Evolutionary conservation across 78 protist species (phyloP).

Genomic region (Cavenderia fasciculata): DNA sequence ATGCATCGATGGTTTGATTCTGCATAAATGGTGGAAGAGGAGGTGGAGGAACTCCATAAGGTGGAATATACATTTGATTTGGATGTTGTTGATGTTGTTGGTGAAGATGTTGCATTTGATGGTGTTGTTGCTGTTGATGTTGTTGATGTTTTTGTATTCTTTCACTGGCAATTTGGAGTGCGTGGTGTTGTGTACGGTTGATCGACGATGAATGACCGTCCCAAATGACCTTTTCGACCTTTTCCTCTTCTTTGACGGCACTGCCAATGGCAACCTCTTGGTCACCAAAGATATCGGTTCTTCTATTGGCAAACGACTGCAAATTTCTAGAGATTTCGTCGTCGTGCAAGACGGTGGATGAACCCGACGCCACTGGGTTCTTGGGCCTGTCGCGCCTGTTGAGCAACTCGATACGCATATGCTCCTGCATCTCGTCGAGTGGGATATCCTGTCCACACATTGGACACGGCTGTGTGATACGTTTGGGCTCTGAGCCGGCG

Average conservation of each 20-base stretch:
- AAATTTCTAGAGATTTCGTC: constrained; percentile 69
- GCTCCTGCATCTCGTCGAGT: constrained; percentile 87
- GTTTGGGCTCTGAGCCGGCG: not conserved
- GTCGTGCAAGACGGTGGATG: constrained; percentile 4
- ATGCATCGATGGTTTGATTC: not conserved
- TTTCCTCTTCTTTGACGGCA: not conserved
- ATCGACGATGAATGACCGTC: constrained; percentile 79
- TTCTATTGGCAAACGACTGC: constrained; percentile 52
- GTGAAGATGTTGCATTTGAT: not conserved
- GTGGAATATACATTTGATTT: not conserved
- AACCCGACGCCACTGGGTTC: not conserved
- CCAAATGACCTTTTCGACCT: constrained; percentile 66
- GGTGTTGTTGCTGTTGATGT: constrained; percentile 20
- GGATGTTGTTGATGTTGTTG: constrained; percentile 22
- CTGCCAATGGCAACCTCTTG: not conserved
- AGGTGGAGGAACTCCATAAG: constrained; percentile 17
- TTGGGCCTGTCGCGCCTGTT: constrained; percentile 54
- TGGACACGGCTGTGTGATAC: constrained; percentile 73
- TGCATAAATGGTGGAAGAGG: not conserved
- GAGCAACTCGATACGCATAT: constrained; percentile 87
- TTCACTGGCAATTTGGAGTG: not conserved
- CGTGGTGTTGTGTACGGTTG: constrained; percentile 29
- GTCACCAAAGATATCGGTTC: constrained; percentile 69
- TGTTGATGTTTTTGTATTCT: not conserved
- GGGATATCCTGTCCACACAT: constrained; percentile 79